These are phyloP conservation scores for Yarrowia bubula DNA, from an alignment of 805 yeast genomes.

Conservation along the genomic window DNA sequence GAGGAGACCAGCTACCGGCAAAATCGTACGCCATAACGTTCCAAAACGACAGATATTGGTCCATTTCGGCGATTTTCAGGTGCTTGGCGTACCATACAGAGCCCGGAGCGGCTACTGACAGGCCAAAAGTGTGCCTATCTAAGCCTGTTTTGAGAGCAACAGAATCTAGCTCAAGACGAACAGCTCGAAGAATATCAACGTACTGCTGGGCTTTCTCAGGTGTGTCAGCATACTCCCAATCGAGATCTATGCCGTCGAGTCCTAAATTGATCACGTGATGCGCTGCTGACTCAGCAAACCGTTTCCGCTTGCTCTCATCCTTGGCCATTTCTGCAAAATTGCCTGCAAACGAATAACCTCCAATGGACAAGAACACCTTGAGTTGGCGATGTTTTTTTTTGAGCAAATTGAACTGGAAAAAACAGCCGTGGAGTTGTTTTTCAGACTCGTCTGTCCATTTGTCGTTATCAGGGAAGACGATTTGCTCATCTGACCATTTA, in stretches of 20 bases:
- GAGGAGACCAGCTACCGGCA: conserved; percentile 69
- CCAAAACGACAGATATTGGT: conserved; percentile 61
- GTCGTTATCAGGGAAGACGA: conserved; percentile 1
- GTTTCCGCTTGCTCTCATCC: conserved; percentile 42
- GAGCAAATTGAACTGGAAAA: conserved; percentile 50
- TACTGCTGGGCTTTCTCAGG: conserved; percentile 48
- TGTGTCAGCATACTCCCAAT: conserved; percentile 84
- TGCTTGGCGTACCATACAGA: conserved; percentile 47
- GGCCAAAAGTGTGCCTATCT: conserved; percentile 41
- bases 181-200: conserved; percentile 44
- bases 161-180: conserved; percentile 45
- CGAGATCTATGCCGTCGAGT: conserved; percentile 89
- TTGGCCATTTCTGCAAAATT: conserved; percentile 49
- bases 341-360: conserved; percentile 67
- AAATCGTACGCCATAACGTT: conserved; percentile 92
- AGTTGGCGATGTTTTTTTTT: conserved; percentile 47
- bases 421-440: conserved; percentile 44
- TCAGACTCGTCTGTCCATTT: conserved; percentile 14
- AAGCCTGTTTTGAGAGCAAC: conserved; percentile 39
- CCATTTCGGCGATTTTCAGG: conserved; percentile 55
- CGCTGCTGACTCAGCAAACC: conserved; percentile 53
- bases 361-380: conserved; percentile 69
- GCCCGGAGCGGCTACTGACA: conserved; percentile 80
- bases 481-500: conserved; percentile 55
- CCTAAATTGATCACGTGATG: conserved; percentile 52